Evolutionary conservation across 2,329 filamentous ascomycete genomes (phyloP).

Genomic region (Ascochyta pisi): DNA sequence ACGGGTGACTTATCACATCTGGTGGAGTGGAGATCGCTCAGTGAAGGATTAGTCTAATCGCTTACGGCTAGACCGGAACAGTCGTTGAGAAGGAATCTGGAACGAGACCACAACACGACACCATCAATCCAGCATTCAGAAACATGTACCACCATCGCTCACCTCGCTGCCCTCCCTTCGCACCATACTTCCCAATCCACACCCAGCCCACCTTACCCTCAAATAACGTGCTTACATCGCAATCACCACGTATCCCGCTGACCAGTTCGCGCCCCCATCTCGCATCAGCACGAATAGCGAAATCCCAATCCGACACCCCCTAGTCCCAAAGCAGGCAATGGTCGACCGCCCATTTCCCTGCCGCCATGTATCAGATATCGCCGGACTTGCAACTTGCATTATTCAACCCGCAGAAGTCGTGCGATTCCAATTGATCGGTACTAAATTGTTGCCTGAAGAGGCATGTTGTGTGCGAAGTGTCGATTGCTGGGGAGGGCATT

Average conservation of each 20-base stretch:
- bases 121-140: too few species aligned
- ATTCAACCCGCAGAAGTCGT: background rate
- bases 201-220: background rate
- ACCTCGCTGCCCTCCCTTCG: background rate
- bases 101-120: too few species aligned
- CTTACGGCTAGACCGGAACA: too few species aligned
- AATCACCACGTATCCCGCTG: background rate
- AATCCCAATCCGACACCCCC: background rate
- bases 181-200: background rate
- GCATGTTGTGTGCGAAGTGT: slow-evolving; percentile 21
- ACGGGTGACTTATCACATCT: too few species aligned
- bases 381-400: background rate
- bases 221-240: background rate
- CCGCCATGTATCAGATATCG: background rate
- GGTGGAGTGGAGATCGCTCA: too few species aligned
- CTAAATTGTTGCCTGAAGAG: slow-evolving; percentile 15
- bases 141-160: background rate
- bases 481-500: slow-evolving; percentile 33
- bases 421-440: slow-evolving; percentile 3
- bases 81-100: too few species aligned
- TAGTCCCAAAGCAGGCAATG: slow-evolving; percentile 17
- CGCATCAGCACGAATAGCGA: background rate
- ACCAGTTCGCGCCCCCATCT: slow-evolving; percentile 1
- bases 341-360: background rate
- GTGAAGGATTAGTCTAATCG: too few species aligned